Evolutionary conservation across 2,329 filamentous ascomycete genomes (phyloP), one percentile per base, ranked within the genome.

Genomic region (Paraconiothyrium brasiliense): DNA sequence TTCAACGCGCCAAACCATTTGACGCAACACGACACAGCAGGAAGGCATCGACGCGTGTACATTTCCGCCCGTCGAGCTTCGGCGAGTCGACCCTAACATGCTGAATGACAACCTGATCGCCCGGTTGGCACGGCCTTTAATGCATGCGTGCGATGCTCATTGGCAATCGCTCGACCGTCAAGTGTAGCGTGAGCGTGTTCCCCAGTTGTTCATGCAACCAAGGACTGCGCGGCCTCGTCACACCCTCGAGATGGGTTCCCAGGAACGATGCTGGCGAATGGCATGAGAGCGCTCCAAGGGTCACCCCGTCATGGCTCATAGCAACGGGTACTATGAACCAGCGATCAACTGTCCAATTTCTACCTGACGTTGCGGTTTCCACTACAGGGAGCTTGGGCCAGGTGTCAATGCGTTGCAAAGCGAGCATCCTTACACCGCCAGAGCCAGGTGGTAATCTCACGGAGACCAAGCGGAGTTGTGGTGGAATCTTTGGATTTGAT

Each of bases 331-430:
- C 16, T 54, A 44, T 44, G 37, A 16, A 32, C 51, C 24, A 44
- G 51, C 35, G 20, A 43, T n/a, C 9, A 24, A 22, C 13, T 39
- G 50, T 61, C 50, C 50, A 64, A 61, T 63, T 49, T 61, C 20
- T 56, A 57, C 61, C 61, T 66, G 64, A 67, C 66, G 63, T 61
- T 59, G 66, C 64, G 60, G 67, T 69, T 66, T 70, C 61, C 62
- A 64, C 59, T 70, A 63, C 54, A 43, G 43, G 57, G 57, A 51
- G 57, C 60, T 62, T 56, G 56, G 59, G 52, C 60, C 61, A 56
- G 64, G 58, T 50, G 63, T 66, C 62, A 67, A 69, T 70, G 70
- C 69, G 59, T 52, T 60, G 52, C 47, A 20, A 20, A 55, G 13
- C 14, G 39, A 14, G 59, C 30, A 54, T 62, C 54, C 54, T 58